Evolutionary conservation across 345 rosid genomes (phyloP).

Genomic region (Moricandia arvensis): DNA sequence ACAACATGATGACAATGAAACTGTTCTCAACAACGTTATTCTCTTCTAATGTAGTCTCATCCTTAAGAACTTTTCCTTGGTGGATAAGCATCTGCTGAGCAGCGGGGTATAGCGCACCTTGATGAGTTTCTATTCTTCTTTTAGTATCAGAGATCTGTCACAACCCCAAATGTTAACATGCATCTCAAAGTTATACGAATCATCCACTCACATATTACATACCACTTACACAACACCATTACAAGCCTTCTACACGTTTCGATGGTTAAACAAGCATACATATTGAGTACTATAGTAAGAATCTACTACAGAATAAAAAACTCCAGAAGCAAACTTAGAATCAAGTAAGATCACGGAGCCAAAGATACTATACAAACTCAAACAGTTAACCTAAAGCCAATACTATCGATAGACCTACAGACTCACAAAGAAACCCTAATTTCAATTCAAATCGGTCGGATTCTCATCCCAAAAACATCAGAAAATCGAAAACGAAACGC

Average conservation of each 20-base stretch:
- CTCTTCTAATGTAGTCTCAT: slow-evolving; percentile 64
- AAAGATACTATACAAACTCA: neutral
- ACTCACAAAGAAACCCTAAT: slow-evolving; percentile 33
- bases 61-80: slow-evolving; percentile 80
- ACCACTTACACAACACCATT: too few species aligned
- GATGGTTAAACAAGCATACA: neutral
- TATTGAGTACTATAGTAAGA: neutral
- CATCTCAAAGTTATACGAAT: neutral
- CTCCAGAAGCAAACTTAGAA: neutral
- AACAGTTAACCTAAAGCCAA: slow-evolving; percentile 13
- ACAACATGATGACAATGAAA: slow-evolving; percentile 83
- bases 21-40: slow-evolving; percentile 72
- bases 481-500: slow-evolving; percentile 1
- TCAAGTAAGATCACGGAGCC: neutral
- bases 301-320: neutral
- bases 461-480: neutral
- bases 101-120: slow-evolving; percentile 74
- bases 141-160: slow-evolving; percentile 70
- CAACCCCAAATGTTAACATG: neutral
- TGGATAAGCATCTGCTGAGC: slow-evolving; percentile 79
- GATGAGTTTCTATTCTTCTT: slow-evolving; percentile 58
- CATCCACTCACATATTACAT: neutral
- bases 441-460: neutral
- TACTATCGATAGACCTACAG: neutral
- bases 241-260: too few species aligned